These are phyloP conservation scores for Trametes coccinea DNA, from an alignment of 768 basidiomycete genomes.

Conservation along the genomic window DNA sequence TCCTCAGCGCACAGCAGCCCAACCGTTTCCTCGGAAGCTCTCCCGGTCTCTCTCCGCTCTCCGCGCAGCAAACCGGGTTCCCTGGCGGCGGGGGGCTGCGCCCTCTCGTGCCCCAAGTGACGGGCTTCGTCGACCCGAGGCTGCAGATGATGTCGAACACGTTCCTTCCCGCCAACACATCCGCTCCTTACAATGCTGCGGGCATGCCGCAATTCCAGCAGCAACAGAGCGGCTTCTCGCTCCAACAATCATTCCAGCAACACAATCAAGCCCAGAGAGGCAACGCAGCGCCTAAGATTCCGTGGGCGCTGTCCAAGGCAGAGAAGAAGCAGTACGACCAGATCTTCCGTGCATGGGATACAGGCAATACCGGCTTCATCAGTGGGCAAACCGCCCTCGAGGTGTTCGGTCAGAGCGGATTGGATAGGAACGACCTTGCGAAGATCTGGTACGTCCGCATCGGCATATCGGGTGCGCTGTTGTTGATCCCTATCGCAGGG, in stretches of 20 bases:
- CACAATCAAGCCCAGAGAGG: conserved; percentile 77
- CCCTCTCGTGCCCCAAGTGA: conserved; percentile 68
- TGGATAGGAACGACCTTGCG: conserved; percentile 87
- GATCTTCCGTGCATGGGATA: conserved; percentile 97
- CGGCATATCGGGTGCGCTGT: background rate
- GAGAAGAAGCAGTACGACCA: conserved; percentile 98
- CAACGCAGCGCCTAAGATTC: conserved; percentile 62
- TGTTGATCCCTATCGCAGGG: conserved; percentile 52
- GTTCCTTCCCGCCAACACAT: conserved; percentile 81
- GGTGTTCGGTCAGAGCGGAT: conserved; percentile 91
- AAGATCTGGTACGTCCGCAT: conserved; percentile 76
- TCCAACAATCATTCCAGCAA: conserved; percentile 87
- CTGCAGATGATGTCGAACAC: conserved; percentile 87
- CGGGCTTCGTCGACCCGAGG: conserved; percentile 81
- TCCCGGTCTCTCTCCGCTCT: conserved; percentile 48
- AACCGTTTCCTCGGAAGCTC: conserved; percentile 58
- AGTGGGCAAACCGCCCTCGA: conserved; percentile 81
- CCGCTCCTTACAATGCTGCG: conserved; percentile 57
- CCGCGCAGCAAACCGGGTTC: conserved; percentile 63
- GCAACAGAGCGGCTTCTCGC: conserved; percentile 50
- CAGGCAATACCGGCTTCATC: conserved; percentile 79
- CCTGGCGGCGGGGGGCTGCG: conserved; percentile 39
- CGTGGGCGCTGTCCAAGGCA: conserved; percentile 83
- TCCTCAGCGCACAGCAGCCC: conserved; percentile 23
- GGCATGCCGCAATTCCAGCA: conserved; percentile 73